A percentile compares a stretch with the other conserved stretches of the same genome.
Evolutionary conservation across 2,329 filamentous ascomycete genomes (phyloP).

Genomic region (Dissoconium aciculare): DNA sequence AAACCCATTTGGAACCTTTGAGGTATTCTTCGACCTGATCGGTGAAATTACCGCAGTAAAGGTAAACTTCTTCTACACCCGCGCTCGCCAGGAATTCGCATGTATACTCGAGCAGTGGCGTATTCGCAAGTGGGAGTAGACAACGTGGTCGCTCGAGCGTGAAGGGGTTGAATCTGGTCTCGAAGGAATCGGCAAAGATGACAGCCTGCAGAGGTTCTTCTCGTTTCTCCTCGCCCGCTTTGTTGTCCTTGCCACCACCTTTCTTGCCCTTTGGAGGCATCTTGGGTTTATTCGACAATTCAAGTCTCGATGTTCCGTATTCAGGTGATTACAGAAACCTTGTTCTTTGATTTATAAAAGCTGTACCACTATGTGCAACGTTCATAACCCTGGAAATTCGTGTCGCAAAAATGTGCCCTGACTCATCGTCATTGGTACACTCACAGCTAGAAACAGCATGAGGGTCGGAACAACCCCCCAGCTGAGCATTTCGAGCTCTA

Average conservation of each 20-base stretch:
- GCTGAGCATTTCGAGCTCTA: too few relatives aligned
- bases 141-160: constrained; percentile 84
- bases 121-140: constrained; percentile 83
- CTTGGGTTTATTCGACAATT: too few relatives aligned
- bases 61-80: constrained; percentile 82
- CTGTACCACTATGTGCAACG: too few relatives aligned
- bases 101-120: constrained; percentile 91
- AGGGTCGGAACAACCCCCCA: too few relatives aligned
- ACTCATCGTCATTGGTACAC: too few relatives aligned
- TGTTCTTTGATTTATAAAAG: constrained; percentile 1
- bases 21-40: constrained; percentile 81
- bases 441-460: too few relatives aligned
- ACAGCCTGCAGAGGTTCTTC: constrained; percentile 51
- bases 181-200: constrained; percentile 84
- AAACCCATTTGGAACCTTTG: constrained; percentile 56
- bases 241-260: constrained; percentile 25
- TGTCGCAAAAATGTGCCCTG: too few relatives aligned
- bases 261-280: constrained; percentile 38
- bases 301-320: too few relatives aligned
- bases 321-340: too few relatives aligned
- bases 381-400: too few relatives aligned
- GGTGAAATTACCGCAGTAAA: constrained; percentile 80
- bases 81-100: constrained; percentile 92
- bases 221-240: constrained; percentile 39
- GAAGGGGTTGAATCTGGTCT: constrained; percentile 80